Evolutionary conservation across 108 stramenopile genomes (phyloP).

Genomic region (Cyclotella choctawhatcheeana): DNA sequence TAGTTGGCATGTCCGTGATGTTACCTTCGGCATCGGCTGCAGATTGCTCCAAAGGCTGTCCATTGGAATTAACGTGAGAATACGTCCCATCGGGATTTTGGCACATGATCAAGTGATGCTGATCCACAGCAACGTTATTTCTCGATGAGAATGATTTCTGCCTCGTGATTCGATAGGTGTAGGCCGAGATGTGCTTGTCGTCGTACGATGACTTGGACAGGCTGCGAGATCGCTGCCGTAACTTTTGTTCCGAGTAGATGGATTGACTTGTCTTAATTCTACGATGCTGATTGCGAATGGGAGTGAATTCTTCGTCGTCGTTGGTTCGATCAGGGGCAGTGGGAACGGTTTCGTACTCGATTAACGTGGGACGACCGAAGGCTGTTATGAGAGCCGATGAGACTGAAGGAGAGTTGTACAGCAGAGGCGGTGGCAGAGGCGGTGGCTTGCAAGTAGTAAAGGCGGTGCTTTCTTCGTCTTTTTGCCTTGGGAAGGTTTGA

Average conservation of each 20-base stretch:
- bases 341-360: conserved; percentile 39
- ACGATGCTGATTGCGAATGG: neutral
- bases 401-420: conserved; percentile 33
- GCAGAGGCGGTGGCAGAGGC: conserved; percentile 18
- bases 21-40: too few species aligned
- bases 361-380: conserved; percentile 47
- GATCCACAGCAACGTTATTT: conserved; percentile 17
- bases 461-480: too few species aligned
- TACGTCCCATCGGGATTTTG: conserved; percentile 53
- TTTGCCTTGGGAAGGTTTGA: too few species aligned
- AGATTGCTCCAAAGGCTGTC: too few species aligned
- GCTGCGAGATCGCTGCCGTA: neutral
- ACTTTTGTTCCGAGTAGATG: neutral
- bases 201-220: neutral
- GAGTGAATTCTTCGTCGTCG: neutral
- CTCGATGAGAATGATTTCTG: too few species aligned
- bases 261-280: neutral
- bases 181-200: conserved; percentile 27
- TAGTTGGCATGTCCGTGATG: too few species aligned
- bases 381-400: conserved; percentile 42
- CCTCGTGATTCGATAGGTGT: conserved; percentile 40
- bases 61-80: conserved; percentile 47
- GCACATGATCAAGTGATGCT: conserved; percentile 40
- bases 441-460: too few species aligned
- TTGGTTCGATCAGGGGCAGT: conserved; percentile 6